Conservation (phyloP, 768 basidiomycete species). For the Calocybe cyanea region DNA sequence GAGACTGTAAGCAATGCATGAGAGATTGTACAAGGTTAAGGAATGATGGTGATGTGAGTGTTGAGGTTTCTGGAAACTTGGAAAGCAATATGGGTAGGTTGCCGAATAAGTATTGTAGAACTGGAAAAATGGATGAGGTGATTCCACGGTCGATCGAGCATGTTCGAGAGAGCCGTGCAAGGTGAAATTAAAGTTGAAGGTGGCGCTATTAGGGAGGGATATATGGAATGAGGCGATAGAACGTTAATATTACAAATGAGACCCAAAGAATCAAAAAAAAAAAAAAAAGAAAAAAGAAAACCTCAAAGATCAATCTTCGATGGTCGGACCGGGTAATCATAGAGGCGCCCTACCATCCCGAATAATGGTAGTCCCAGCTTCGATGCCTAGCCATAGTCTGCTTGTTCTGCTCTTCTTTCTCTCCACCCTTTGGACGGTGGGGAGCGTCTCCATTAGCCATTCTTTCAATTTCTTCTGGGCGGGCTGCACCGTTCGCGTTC, state of each 20-base stretch:
- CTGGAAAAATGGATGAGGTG: no score
- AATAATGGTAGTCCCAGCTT: constrained; percentile 64
- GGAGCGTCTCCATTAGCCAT: constrained; percentile 13
- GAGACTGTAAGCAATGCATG: no score
- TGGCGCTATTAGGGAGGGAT: not conserved
- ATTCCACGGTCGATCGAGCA: no score
- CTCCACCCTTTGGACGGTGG: constrained; percentile 22
- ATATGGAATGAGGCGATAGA: not conserved
- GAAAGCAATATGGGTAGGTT: no score
- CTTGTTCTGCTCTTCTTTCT: constrained; percentile 37
- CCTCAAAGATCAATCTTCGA: not conserved
- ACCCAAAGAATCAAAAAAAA: constrained; percentile 7
- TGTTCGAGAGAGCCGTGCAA: no score
- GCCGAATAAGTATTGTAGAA: no score
- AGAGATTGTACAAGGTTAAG: no score
- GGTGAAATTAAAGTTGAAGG: no score
- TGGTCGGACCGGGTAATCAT: not conserved
- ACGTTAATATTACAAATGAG: constrained; percentile 14
- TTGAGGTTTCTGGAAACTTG: no score
- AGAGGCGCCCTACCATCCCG: constrained; percentile 48
- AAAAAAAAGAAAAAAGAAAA: not conserved
- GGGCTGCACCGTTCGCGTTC: not conserved
- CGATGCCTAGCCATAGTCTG: constrained; percentile 55
- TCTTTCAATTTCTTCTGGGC: constrained; percentile 9
- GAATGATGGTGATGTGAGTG: no score